Evolutionary conservation across 805 yeast genomes (phyloP).

Genomic region (Alloascoidea hylecoeti): DNA sequence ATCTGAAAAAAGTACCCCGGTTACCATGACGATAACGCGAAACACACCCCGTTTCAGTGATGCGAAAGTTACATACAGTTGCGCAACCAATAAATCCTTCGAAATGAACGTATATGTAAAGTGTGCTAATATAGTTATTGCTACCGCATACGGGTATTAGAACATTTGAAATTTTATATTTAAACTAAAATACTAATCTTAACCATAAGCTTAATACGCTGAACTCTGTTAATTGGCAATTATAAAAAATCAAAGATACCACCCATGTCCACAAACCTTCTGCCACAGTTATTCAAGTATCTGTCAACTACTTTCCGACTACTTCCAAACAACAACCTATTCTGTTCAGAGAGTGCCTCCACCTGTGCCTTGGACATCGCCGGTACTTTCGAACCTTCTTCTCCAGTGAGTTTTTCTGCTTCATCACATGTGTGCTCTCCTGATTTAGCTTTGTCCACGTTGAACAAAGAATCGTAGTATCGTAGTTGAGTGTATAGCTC

Average conservation of each 20-base stretch:
- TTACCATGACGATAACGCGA: too few relatives aligned
- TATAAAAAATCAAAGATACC: conserved; percentile 57
- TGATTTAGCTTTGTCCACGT: conserved; percentile 61
- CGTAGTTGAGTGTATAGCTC: conserved; percentile 76
- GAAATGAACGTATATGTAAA: too few relatives aligned
- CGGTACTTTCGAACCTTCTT: conserved; percentile 13
- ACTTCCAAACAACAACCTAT: conserved; percentile 41
- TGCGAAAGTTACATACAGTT: too few relatives aligned
- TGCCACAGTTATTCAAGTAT: conserved; percentile 71
- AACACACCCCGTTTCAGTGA: too few relatives aligned
- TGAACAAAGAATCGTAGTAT: conserved; percentile 68
- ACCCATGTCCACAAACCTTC: conserved; percentile 80
- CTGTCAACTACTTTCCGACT: conserved; percentile 49
- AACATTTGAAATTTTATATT: too few relatives aligned
- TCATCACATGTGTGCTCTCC: conserved; percentile 12
- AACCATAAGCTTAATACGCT: too few relatives aligned
- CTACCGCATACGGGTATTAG: too few relatives aligned
- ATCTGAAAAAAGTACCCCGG: too few relatives aligned
- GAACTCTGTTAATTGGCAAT: too few relatives aligned
- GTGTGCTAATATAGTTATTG: too few relatives aligned
- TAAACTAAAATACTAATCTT: too few relatives aligned
- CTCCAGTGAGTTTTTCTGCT: conserved; percentile 16
- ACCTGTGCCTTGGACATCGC: conserved; percentile 30
- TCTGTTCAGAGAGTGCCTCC: conserved; percentile 69
- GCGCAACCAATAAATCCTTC: too few relatives aligned